phyloP scores from a whole-genome alignment of 192 early-diverging fungal species.

The Umbelopsis sp. region DNA sequence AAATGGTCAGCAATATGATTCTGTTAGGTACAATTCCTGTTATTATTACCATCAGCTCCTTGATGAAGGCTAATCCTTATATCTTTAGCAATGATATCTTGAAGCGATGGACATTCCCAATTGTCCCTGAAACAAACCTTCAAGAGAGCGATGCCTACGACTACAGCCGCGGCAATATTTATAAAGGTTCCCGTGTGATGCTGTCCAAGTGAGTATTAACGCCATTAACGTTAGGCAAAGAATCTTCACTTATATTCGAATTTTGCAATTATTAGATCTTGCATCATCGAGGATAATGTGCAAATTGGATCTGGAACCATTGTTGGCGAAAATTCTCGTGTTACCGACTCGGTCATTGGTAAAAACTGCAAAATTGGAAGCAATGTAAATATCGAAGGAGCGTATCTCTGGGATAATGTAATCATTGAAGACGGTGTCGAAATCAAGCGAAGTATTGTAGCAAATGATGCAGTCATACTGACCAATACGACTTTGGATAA shows the following conservation, averaged over 20 bases:
- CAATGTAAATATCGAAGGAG: constrained; percentile 75
- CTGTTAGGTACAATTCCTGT: constrained; percentile 57
- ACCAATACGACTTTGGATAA: constrained; percentile 66
- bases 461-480: constrained; percentile 64
- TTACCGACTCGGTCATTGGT: constrained; percentile 86
- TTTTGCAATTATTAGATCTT: constrained; percentile 46
- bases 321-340: constrained; percentile 71
- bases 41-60: neutral
- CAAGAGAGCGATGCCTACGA: constrained; percentile 69
- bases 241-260: neutral
- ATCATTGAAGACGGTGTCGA: constrained; percentile 67
- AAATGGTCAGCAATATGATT: constrained; percentile 74
- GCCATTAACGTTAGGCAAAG: no score
- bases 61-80: neutral
- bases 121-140: constrained; percentile 89
- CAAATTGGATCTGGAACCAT: constrained; percentile 76
- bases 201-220: constrained; percentile 57
- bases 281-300: constrained; percentile 74
- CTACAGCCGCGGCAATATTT: constrained; percentile 78
- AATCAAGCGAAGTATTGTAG: constrained; percentile 76
- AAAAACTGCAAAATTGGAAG: constrained; percentile 77
- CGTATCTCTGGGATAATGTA: constrained; percentile 85
- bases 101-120: constrained; percentile 90
- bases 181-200: constrained; percentile 77
- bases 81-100: constrained; percentile 77